These are phyloP conservation scores for Blastocystis sp. DNA, from an alignment of 352 stramenopile species.

Conservation along the genomic window DNA sequence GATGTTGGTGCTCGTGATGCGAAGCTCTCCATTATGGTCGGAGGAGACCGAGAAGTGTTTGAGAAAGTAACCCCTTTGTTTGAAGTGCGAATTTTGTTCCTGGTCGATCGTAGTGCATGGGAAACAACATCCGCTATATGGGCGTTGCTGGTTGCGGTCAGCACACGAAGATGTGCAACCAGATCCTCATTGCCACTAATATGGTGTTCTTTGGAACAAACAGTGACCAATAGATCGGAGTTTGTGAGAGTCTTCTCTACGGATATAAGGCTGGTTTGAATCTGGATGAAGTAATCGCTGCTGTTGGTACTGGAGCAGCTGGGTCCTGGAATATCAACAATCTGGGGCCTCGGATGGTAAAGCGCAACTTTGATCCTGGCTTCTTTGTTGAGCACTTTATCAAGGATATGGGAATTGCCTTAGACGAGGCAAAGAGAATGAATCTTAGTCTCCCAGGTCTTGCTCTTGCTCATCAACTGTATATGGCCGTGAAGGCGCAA, in stretches of 20 bases:
- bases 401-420: slow-evolving; percentile 81
- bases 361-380: slow-evolving; percentile 77
- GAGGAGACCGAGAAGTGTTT: slow-evolving; percentile 76
- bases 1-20: slow-evolving; percentile 76
- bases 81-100: slow-evolving; percentile 66
- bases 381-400: slow-evolving; percentile 83
- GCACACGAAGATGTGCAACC: slow-evolving; percentile 84
- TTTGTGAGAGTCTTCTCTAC: slow-evolving; percentile 78
- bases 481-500: slow-evolving; percentile 75
- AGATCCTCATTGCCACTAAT: slow-evolving; percentile 67
- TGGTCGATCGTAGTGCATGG: slow-evolving; percentile 65
- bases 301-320: slow-evolving; percentile 75
- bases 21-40: slow-evolving; percentile 81
- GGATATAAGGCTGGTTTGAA: slow-evolving; percentile 77
- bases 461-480: slow-evolving; percentile 77
- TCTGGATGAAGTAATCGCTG: slow-evolving; percentile 78
- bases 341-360: slow-evolving; percentile 76
- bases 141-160: slow-evolving; percentile 74
- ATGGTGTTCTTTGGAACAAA: slow-evolving; percentile 11
- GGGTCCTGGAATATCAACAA: slow-evolving; percentile 81
- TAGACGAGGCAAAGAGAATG: slow-evolving; percentile 78
- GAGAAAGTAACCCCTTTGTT: slow-evolving; percentile 77
- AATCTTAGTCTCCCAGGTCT: slow-evolving; percentile 75
- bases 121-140: slow-evolving; percentile 80
- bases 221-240: slow-evolving; percentile 69